Evolutionary conservation across 805 yeast species (phyloP).

Genomic region (Tetrapisispora fleetii): DNA sequence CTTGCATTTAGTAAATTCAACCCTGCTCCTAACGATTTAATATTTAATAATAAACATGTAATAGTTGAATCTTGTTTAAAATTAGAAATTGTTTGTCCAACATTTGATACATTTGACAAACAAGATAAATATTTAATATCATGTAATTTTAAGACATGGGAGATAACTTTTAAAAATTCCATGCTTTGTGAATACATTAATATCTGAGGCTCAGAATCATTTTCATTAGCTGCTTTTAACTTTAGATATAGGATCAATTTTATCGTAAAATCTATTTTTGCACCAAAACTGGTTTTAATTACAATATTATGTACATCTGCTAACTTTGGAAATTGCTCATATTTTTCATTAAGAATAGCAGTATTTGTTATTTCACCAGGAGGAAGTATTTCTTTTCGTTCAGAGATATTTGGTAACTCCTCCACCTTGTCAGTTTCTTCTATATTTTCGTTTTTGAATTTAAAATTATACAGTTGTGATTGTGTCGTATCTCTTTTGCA

Average conservation of each 20-base stretch:
- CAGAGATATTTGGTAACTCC: neutral
- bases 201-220: conserved; percentile 48
- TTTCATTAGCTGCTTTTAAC: conserved; percentile 34
- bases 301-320: conserved; percentile 37
- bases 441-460: conserved; percentile 29
- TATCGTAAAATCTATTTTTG: conserved; percentile 78
- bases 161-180: conserved; percentile 56
- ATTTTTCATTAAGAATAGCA: conserved; percentile 16
- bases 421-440: neutral
- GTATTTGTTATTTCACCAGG: neutral
- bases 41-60: conserved; percentile 81
- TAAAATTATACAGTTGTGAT: conserved; percentile 58
- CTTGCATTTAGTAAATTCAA: conserved; percentile 84
- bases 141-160: conserved; percentile 53
- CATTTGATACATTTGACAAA: conserved; percentile 33
- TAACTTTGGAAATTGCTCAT: conserved; percentile 24
- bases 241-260: conserved; percentile 60
- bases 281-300: conserved; percentile 53
- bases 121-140: conserved; percentile 36
- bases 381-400: neutral
- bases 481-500: conserved; percentile 50
- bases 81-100: conserved; percentile 29
- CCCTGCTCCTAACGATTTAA: conserved; percentile 84
- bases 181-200: conserved; percentile 87
- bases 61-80: conserved; percentile 52